phyloP scores from a whole-genome alignment of 805 yeast genomes.

The Candida vartiovaarae region DNA sequence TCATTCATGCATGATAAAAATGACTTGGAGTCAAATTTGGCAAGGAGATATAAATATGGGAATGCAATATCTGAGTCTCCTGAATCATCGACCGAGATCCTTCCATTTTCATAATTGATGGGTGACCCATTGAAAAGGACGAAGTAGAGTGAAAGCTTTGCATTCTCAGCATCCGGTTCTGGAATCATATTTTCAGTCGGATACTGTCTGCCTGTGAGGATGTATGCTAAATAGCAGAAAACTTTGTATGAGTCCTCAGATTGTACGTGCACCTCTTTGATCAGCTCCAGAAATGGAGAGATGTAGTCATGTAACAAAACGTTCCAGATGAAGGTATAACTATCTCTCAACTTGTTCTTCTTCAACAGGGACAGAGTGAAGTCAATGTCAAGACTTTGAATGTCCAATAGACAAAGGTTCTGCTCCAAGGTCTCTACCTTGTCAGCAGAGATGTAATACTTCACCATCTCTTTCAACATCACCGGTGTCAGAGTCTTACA shows the following conservation, averaged over 20 bases:
- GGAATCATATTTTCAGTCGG: slow-evolving; percentile 57
- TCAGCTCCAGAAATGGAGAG: slow-evolving; percentile 61
- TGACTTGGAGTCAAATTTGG: slow-evolving; percentile 49
- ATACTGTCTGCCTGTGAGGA: slow-evolving; percentile 71
- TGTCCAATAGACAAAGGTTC: slow-evolving; percentile 61
- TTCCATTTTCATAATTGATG: slow-evolving; percentile 21
- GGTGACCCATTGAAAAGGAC: slow-evolving; percentile 53
- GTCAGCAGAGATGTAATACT: slow-evolving; percentile 33
- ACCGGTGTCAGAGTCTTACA: slow-evolving; percentile 52
- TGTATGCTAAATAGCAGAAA: slow-evolving; percentile 58
- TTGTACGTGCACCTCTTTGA: slow-evolving; percentile 27
- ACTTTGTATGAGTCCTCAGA: slow-evolving; percentile 27
- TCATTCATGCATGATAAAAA: slow-evolving; percentile 68
- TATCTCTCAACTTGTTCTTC: slow-evolving; percentile 49
- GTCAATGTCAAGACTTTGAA: slow-evolving; percentile 69
- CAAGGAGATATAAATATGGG: slow-evolving; percentile 58
- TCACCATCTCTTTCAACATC: slow-evolving; percentile 56
- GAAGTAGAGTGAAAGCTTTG: slow-evolving; percentile 47
- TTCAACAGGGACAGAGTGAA: slow-evolving; percentile 58
- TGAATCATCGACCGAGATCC: slow-evolving; percentile 27
- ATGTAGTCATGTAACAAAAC: slow-evolving; percentile 59
- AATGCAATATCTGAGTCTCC: slow-evolving; percentile 43
- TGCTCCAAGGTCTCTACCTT: slow-evolving; percentile 52
- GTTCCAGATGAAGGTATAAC: slow-evolving; percentile 67
- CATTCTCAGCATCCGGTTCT: slow-evolving; percentile 26